Evolutionary conservation across 352 stramenopile species (phyloP).

Genomic region (Phytophthora pistaciae): DNA sequence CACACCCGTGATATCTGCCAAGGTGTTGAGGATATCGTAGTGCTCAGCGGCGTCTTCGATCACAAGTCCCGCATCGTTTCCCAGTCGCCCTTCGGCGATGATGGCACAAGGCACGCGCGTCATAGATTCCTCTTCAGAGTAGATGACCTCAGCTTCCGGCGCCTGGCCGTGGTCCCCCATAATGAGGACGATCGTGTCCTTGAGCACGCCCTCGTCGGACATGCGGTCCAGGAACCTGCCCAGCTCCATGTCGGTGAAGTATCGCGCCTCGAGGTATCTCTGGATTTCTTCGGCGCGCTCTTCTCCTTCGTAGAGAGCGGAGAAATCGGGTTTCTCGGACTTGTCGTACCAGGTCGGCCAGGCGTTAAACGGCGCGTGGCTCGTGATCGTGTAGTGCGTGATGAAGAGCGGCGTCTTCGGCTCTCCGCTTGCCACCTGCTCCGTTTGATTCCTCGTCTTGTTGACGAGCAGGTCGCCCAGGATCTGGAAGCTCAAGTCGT

Average conservation of each 20-base stretch:
- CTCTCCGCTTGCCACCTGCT: constrained; percentile 22
- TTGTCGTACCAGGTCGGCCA: constrained; percentile 51
- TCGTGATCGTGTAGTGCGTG: constrained; percentile 72
- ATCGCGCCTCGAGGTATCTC: constrained; percentile 63
- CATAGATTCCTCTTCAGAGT: constrained; percentile 48
- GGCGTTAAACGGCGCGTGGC: constrained; percentile 44
- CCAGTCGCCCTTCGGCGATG: constrained; percentile 61
- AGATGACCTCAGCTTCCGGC: constrained; percentile 49
- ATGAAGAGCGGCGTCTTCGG: constrained; percentile 55
- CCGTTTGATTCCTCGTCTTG: constrained; percentile 42
- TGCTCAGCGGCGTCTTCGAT: constrained; percentile 57
- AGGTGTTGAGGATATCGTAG: constrained; percentile 70
- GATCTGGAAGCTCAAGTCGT: constrained; percentile 57
- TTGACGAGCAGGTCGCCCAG: constrained; percentile 58
- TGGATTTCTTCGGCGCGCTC: constrained; percentile 40
- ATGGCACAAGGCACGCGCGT: constrained; percentile 50
- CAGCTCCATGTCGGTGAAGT: constrained; percentile 64
- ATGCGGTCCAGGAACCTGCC: constrained; percentile 66
- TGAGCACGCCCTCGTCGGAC: constrained; percentile 45
- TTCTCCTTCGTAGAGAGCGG: constrained; percentile 49
- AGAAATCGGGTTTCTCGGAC: constrained; percentile 61
- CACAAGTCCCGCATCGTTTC: constrained; percentile 40
- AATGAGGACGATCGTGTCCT: constrained; percentile 70
- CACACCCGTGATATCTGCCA: constrained; percentile 68
- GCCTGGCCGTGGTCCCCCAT: constrained; percentile 60